Conservation (phyloP, 805 yeast species). For the Candida hungchunana region DNA sequence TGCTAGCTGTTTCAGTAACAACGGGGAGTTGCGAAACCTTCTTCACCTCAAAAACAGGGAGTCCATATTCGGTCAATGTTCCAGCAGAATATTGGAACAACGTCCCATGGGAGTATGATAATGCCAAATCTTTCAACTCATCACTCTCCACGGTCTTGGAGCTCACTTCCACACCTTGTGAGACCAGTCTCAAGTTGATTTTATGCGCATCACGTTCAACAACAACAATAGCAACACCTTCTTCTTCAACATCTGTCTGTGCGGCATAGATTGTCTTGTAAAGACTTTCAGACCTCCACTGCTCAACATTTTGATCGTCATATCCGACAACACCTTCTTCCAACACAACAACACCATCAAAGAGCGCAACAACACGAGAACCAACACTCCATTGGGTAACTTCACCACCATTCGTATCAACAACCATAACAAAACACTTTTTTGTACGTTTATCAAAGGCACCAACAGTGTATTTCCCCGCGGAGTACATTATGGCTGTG, state of each 20-base stretch:
- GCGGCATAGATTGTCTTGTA: constrained; percentile 16
- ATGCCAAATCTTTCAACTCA: constrained; percentile 8
- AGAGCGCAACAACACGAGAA: not conserved
- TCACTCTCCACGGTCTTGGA: constrained; percentile 24
- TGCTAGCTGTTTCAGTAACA: constrained; percentile 5
- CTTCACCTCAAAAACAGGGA: constrained; percentile 23
- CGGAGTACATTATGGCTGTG: too few relatives aligned
- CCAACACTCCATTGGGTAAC: not conserved
- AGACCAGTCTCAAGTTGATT: constrained; percentile 20
- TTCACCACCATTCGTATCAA: too few relatives aligned
- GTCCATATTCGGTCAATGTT: constrained; percentile 13
- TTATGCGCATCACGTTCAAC: constrained; percentile 15
- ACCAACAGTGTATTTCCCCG: too few relatives aligned
- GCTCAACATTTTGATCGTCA: constrained; percentile 5
- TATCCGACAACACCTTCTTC: constrained; percentile 10
- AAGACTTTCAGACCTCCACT: constrained; percentile 17
- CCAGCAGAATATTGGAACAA: constrained; percentile 20
- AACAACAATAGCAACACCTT: constrained; percentile 14
- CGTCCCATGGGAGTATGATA: constrained; percentile 19
- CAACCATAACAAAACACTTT: too few relatives aligned
- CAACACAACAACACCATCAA: constrained; percentile 14
- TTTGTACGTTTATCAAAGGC: too few relatives aligned
- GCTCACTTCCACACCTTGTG: constrained; percentile 21
- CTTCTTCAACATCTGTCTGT: constrained; percentile 18
- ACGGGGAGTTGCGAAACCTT: constrained; percentile 11